Conservation (phyloP, 306 rosid genomes). For the Adenanthera pavonina region DNA sequence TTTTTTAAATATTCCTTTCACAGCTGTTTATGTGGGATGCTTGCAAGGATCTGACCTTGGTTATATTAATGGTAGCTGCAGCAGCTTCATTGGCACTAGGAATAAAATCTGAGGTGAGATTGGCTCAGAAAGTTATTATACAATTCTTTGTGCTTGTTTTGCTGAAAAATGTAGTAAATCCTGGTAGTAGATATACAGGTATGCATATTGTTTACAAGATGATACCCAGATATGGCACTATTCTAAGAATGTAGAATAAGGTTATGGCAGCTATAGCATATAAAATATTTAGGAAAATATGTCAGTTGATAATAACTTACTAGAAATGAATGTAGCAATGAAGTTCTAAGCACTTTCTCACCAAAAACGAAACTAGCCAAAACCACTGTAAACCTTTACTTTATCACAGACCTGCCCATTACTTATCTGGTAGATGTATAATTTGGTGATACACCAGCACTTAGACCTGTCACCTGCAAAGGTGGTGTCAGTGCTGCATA, state of each 20-base stretch:
- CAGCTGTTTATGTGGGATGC: constrained; percentile 99
- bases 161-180: constrained; percentile 4
- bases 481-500: background rate
- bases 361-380: background rate
- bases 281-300: background rate
- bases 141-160: constrained; percentile 21
- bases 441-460: background rate
- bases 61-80: constrained; percentile 95
- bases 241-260: background rate
- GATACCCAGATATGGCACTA: background rate
- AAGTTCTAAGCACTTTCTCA: background rate
- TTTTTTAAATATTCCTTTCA: constrained; percentile 29
- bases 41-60: constrained; percentile 97
- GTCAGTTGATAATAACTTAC: background rate
- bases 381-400: background rate
- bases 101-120: constrained; percentile 91
- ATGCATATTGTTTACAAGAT: background rate
- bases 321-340: background rate
- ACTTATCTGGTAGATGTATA: background rate
- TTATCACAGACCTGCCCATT: background rate
- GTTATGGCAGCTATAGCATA: background rate
- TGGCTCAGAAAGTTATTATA: constrained; percentile 19
- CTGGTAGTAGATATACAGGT: background rate
- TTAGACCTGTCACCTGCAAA: background rate
- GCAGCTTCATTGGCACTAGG: constrained; percentile 93